Conservation (phyloP, 2,329 filamentous ascomycete genomes). For the Periconia digitata region DNA sequence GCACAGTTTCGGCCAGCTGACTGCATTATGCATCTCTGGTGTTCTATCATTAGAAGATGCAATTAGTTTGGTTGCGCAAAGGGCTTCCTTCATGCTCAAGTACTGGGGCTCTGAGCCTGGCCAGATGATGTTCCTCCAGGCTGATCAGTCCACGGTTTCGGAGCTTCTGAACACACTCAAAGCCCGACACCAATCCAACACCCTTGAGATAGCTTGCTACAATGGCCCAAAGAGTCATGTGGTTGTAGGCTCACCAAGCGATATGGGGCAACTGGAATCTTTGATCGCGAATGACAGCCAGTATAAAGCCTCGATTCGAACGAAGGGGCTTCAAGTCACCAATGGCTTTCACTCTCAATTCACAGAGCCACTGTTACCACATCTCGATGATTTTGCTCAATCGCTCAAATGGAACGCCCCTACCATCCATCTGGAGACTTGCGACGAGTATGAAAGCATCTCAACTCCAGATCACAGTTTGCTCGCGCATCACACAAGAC, state of each 20-base stretch:
- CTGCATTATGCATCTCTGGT: slow-evolving; percentile 35
- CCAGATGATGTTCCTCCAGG: slow-evolving; percentile 19
- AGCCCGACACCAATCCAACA: neutral
- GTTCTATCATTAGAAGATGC: slow-evolving; percentile 33
- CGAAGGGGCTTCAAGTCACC: slow-evolving; percentile 28
- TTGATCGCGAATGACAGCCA: neutral
- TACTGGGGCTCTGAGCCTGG: slow-evolving; percentile 22
- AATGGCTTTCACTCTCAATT: slow-evolving; percentile 34
- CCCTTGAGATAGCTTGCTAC: slow-evolving; percentile 46
- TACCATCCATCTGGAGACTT: slow-evolving; percentile 34
- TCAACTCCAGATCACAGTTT: neutral
- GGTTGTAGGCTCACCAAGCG: slow-evolving; percentile 40
- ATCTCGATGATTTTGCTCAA: slow-evolving; percentile 18
- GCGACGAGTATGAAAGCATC: neutral
- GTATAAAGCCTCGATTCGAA: neutral
- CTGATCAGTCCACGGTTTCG: slow-evolving; percentile 4
- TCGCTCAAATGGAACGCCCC: slow-evolving; percentile 35
- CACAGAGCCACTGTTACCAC: slow-evolving; percentile 28
- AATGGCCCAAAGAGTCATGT: slow-evolving; percentile 41
- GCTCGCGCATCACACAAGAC: slow-evolving; percentile 18
- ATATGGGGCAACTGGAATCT: slow-evolving; percentile 32
- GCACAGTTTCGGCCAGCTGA: slow-evolving; percentile 41
- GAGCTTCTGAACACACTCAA: neutral
- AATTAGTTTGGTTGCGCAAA: slow-evolving; percentile 36
- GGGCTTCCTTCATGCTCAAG: slow-evolving; percentile 33